Evolutionary conservation across 305 asterid species (phyloP).

Genomic region (Plantago coronopus): DNA sequence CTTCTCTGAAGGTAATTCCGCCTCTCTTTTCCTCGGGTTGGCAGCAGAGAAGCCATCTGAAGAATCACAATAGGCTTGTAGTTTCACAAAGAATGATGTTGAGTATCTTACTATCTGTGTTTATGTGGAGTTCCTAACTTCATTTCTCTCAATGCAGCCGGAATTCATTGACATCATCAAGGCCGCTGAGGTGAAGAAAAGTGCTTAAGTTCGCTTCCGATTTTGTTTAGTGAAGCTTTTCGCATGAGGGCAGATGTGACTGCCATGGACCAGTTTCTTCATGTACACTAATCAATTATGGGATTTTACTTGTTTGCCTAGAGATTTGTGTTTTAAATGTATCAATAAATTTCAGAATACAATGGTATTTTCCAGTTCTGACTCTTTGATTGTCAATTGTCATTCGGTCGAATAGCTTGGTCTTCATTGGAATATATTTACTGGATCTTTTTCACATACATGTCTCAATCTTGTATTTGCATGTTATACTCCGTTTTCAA

Average conservation of each 20-base stretch:
- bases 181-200: conserved; percentile 79
- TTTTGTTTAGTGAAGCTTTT: conserved; percentile 25
- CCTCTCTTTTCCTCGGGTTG: not conserved
- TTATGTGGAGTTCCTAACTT: not conserved
- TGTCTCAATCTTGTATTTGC: not conserved
- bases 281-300: conserved; percentile 23
- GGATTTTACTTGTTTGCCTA: conserved; percentile 20
- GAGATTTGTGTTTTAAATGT: conserved; percentile 21
- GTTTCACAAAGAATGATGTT: not conserved
- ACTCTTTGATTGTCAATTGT: conserved; percentile 1
- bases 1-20: conserved; percentile 71
- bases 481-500: too few species aligned
- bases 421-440: conserved; percentile 1
- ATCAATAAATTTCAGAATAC: conserved; percentile 23
- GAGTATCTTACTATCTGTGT: not conserved
- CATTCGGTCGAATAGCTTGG: not conserved
- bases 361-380: conserved; percentile 13
- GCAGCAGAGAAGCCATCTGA: not conserved
- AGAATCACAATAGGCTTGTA: not conserved
- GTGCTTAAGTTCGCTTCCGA: conserved; percentile 33
- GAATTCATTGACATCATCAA: conserved; percentile 95
- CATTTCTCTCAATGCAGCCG: conserved; percentile 38
- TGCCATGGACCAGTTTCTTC: conserved; percentile 20
- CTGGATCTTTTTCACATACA: not conserved
- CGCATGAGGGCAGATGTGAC: conserved; percentile 30